These are phyloP conservation scores for Wickerhamiella brachini DNA, from an alignment of 805 yeast species.

Conservation along the genomic window DNA sequence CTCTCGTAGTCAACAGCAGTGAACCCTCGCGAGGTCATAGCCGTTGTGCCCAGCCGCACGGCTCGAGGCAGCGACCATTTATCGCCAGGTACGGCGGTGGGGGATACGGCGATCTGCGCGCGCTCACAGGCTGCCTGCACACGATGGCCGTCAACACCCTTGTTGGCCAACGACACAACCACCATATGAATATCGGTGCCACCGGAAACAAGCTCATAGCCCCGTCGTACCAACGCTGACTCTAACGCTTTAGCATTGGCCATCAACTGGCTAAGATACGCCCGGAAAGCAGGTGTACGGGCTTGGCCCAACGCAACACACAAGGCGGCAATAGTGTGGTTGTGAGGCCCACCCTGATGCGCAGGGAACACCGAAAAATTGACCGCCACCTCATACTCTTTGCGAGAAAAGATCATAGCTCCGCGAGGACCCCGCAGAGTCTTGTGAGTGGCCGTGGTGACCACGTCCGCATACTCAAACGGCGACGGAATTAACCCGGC, in stretches of 20 bases:
- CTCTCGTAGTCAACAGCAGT: constrained; percentile 72
- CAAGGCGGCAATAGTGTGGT: constrained; percentile 94
- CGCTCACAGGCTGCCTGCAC: constrained; percentile 90
- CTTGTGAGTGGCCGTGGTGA: constrained; percentile 97
- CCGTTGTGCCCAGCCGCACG: constrained; percentile 93
- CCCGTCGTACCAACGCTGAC: constrained; percentile 49
- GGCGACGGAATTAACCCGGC: constrained; percentile 94
- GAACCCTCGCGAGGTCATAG: constrained; percentile 95
- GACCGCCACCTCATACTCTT: constrained; percentile 86
- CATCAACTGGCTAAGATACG: constrained; percentile 77
- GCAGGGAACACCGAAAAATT: constrained; percentile 99
- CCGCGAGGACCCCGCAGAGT: constrained; percentile 99
- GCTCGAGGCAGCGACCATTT: constrained; percentile 95
- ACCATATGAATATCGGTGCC: constrained; percentile 98
- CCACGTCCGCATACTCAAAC: constrained; percentile 92
- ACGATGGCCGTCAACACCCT: constrained; percentile 90
- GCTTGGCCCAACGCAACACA: constrained; percentile 96
- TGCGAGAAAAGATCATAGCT: constrained; percentile 96
- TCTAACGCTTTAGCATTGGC: constrained; percentile 78
- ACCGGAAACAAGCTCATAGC: constrained; percentile 73
- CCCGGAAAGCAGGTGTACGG: constrained; percentile 73
- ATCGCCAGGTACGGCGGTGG: constrained; percentile 96
- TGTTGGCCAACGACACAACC: constrained; percentile 62
- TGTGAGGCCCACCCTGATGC: constrained; percentile 99
- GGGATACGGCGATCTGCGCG: constrained; percentile 87